Conservation (phyloP, 2,329 filamentous ascomycete genomes). For the Colletotrichum higginsianum region DNA sequence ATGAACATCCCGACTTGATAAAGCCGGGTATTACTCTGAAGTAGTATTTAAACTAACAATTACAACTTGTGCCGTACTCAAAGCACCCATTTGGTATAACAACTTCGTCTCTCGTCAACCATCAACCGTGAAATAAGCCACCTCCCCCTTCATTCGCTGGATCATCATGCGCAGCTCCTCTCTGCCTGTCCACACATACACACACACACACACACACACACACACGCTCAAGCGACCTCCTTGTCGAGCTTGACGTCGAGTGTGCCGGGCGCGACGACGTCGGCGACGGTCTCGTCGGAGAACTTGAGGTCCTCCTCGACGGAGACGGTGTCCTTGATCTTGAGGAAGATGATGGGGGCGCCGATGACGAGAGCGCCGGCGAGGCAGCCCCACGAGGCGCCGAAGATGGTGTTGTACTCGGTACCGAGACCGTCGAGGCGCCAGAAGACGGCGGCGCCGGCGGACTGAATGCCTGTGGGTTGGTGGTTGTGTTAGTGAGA, state of each 20-base stretch:
- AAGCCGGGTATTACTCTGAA: conserved; percentile 16
- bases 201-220: no score
- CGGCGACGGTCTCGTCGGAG: conserved; percentile 84
- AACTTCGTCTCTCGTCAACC: conserved; percentile 23
- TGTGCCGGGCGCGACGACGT: conserved; percentile 66
- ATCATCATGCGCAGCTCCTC: conserved; percentile 15
- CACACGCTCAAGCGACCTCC: conserved; percentile 19
- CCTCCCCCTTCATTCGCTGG: background rate
- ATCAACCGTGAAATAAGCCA: background rate
- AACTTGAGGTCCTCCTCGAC: conserved; percentile 88
- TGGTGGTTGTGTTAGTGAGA: no score
- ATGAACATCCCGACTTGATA: background rate
- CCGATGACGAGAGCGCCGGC: conserved; percentile 82
- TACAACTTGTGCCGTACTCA: background rate
- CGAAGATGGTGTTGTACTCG: conserved; percentile 81
- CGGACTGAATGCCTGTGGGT: conserved; percentile 78
- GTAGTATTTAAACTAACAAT: background rate
- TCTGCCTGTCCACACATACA: no score
- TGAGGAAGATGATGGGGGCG: conserved; percentile 82
- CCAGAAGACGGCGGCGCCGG: conserved; percentile 84
- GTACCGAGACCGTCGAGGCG: conserved; percentile 75
- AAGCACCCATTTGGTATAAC: conserved; percentile 14
- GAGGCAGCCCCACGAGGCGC: conserved; percentile 80
- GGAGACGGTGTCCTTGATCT: conserved; percentile 85
- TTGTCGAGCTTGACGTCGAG: conserved; percentile 20